A percentile compares a stretch with the other conserved stretches of the same genome.
Evolutionary conservation across 1,284 basidiomycete species (phyloP).

Genomic region (Apiotrichum porosum): DNA sequence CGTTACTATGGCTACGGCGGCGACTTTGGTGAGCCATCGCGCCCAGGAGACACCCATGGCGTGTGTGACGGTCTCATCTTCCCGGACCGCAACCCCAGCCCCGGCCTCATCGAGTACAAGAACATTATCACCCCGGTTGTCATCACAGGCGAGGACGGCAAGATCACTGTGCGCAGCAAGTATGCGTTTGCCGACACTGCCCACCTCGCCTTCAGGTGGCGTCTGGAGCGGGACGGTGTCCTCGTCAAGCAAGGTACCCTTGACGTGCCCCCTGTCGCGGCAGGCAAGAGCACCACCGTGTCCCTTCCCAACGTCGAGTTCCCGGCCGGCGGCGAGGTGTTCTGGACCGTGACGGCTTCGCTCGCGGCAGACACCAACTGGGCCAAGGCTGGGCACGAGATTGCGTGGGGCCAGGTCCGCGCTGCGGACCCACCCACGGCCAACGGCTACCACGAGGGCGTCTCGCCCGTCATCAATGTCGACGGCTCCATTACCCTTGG

Average conservation of each 20-base stretch:
- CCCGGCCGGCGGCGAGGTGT: not conserved
- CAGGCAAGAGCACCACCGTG: not conserved
- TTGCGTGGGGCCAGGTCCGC: constrained; percentile 18
- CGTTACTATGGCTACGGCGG: constrained; percentile 16
- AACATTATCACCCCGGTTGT: constrained; percentile 18
- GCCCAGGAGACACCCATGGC: constrained; percentile 24
- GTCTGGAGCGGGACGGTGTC: constrained; percentile 12
- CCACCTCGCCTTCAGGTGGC: constrained; percentile 17
- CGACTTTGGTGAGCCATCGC: constrained; percentile 22
- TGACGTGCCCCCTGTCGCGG: not conserved
- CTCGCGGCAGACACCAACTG: constrained; percentile 6
- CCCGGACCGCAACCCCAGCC: constrained; percentile 24
- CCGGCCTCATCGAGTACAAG: constrained; percentile 18
- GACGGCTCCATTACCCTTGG: not conserved
- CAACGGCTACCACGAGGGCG: not conserved
- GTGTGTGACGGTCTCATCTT: constrained; percentile 21
- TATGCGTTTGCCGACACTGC: constrained; percentile 16
- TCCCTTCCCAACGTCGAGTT: constrained; percentile 2
- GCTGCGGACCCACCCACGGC: not conserved
- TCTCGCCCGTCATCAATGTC: not conserved
- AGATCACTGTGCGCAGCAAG: constrained; percentile 6
- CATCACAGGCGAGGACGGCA: not conserved
- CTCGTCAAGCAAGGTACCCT: constrained; percentile 7
- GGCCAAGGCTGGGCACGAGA: constrained; percentile 20
- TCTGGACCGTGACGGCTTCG: constrained; percentile 7